Evolutionary conservation across 306 rosid genomes (phyloP).

Genomic region (Vigna angularis): DNA sequence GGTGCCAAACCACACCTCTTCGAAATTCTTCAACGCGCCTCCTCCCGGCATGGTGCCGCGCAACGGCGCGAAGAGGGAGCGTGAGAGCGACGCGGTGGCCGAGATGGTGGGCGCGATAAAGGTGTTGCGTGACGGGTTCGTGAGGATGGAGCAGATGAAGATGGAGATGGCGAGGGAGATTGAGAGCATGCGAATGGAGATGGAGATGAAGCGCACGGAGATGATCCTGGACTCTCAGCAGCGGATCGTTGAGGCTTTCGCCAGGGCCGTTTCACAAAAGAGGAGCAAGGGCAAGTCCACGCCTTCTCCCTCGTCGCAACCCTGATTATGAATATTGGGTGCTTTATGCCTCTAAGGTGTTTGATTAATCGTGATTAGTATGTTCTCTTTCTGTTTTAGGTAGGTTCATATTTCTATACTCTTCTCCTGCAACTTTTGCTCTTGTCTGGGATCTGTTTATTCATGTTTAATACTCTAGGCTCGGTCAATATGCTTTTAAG

Average conservation of each 20-base stretch:
- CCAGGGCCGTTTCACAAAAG: slow-evolving; percentile 81
- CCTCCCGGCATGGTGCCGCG: not conserved
- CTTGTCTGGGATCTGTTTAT: not conserved
- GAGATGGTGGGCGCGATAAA: slow-evolving; percentile 90
- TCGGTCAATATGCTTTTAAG: slow-evolving; percentile 24
- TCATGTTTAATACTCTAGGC: not conserved
- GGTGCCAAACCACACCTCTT: slow-evolving; percentile 45
- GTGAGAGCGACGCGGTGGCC: slow-evolving; percentile 74
- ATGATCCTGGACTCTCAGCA: slow-evolving; percentile 96
- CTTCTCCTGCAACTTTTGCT: slow-evolving; percentile 4
- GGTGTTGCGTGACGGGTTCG: slow-evolving; percentile 89
- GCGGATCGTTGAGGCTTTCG: slow-evolving; percentile 87
- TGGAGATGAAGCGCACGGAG: slow-evolving; percentile 96
- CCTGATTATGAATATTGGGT: slow-evolving; percentile 6
- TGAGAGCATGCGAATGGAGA: slow-evolving; percentile 90
- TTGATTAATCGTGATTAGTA: slow-evolving; percentile 4
- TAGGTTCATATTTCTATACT: slow-evolving; percentile 27
- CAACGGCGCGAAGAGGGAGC: slow-evolving; percentile 43
- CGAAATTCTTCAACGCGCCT: slow-evolving; percentile 47
- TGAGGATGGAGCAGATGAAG: slow-evolving; percentile 94
- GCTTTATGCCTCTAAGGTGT: not conserved
- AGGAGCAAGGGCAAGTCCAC: slow-evolving; percentile 60
- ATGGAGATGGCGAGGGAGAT: slow-evolving; percentile 99
- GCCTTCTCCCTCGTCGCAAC: slow-evolving; percentile 63
- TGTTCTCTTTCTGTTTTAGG: slow-evolving; percentile 20